Evolutionary conservation across 352 stramenopile species (phyloP).

Genomic region (Phytophthora ohioensis): DNA sequence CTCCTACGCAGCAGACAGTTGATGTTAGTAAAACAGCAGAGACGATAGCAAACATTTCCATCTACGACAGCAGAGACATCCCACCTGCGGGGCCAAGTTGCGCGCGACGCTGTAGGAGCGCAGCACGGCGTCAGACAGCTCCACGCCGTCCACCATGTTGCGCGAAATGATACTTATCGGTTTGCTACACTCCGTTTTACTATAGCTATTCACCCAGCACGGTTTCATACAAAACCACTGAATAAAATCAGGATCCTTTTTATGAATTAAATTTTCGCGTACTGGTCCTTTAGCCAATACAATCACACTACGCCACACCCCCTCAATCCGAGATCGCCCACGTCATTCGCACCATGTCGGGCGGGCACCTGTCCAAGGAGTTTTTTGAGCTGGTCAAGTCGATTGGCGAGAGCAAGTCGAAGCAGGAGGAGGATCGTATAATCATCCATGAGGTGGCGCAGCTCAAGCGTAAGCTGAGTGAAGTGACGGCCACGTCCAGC

Average conservation of each 20-base stretch:
- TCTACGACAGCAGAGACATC: not conserved
- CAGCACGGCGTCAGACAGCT: conserved; percentile 67
- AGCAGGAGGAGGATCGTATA: conserved; percentile 99
- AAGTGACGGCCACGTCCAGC: conserved; percentile 81
- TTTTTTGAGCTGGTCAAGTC: conserved; percentile 99
- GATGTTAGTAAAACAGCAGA: conserved; percentile 9
- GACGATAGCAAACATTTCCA: not conserved
- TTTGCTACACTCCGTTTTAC: not conserved
- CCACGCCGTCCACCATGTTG: conserved; percentile 37
- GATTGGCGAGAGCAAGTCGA: conserved; percentile 99
- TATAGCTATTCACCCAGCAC: conserved; percentile 10
- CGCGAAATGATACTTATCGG: not conserved
- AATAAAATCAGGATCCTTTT: too few relatives aligned
- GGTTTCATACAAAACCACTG: not conserved
- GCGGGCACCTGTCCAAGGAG: conserved; percentile 94
- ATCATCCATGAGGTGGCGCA: conserved; percentile 96
- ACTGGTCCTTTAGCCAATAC: conserved; percentile 40
- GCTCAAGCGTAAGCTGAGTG: conserved; percentile 96
- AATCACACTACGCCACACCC: conserved; percentile 14
- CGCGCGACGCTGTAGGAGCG: conserved; percentile 73
- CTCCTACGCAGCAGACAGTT: conserved; percentile 34
- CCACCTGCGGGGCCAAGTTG: conserved; percentile 73
- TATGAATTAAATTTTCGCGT: not conserved
- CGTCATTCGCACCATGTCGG: conserved; percentile 68
- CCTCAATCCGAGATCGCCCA: conserved; percentile 36